phyloP scores from a whole-genome alignment of 768 basidiomycete genomes.

The Gelatoporia subvermispora region DNA sequence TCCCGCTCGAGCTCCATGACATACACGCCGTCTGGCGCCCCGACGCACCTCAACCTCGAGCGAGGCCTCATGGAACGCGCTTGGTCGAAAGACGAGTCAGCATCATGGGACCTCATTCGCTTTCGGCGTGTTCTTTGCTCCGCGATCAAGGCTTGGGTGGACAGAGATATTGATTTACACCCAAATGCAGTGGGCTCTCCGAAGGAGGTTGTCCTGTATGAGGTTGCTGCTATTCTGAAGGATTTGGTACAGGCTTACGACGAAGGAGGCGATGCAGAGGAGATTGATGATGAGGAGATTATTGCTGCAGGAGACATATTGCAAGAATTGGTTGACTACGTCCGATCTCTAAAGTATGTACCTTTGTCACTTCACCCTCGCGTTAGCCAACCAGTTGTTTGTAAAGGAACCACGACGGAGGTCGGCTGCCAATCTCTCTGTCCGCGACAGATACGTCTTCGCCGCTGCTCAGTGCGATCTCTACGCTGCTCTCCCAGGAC shows the following conservation, averaged over 20 bases:
- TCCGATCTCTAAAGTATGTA: conserved; percentile 55
- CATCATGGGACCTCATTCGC: conserved; percentile 62
- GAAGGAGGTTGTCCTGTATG: conserved; percentile 47
- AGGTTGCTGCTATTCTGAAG: conserved; percentile 63
- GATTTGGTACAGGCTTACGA: conserved; percentile 74
- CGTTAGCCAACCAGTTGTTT: background rate
- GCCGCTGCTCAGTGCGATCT: conserved; percentile 55
- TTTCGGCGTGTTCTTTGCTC: conserved; percentile 50
- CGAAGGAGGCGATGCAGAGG: conserved; percentile 43
- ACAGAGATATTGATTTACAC: conserved; percentile 23
- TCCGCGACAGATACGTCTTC: conserved; percentile 50
- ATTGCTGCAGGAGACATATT: conserved; percentile 59
- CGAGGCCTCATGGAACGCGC: conserved; percentile 65
- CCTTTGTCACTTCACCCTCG: background rate
- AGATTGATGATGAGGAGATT: conserved; percentile 71
- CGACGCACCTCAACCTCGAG: conserved; percentile 55
- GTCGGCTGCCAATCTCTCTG: conserved; percentile 47
- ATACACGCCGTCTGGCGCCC: conserved; percentile 57
- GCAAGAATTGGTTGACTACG: conserved; percentile 51
- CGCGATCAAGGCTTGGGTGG: conserved; percentile 59
- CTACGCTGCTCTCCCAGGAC: conserved; percentile 59
- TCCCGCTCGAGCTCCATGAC: conserved; percentile 44
- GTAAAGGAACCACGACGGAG: conserved; percentile 40
- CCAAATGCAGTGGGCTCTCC: conserved; percentile 12
- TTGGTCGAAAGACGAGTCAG: conserved; percentile 64